These are phyloP conservation scores for Circinella minor DNA, from an alignment of 371 early-diverging fungal species.

Conservation along the genomic window DNA sequence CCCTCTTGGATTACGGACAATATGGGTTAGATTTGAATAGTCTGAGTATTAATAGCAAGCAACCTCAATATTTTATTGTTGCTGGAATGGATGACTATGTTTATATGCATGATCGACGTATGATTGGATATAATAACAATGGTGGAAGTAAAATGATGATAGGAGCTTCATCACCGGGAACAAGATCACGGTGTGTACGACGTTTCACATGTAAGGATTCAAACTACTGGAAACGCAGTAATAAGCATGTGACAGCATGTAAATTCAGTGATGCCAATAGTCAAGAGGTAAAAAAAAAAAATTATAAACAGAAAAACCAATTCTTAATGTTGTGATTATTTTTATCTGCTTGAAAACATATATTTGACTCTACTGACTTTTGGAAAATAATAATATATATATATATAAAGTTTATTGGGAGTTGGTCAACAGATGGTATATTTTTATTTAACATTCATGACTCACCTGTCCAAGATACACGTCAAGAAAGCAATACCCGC, in stretches of 20 bases:
- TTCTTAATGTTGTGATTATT: no score
- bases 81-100: slow-evolving; percentile 63
- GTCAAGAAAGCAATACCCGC: slow-evolving; percentile 1
- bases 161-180: slow-evolving; percentile 9
- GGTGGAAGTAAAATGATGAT: slow-evolving; percentile 17
- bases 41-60: slow-evolving; percentile 50
- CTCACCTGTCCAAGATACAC: slow-evolving; percentile 19
- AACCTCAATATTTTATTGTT: slow-evolving; percentile 63
- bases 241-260: slow-evolving; percentile 43
- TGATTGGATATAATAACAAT: slow-evolving; percentile 27
- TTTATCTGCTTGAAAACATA: no score
- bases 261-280: slow-evolving; percentile 51
- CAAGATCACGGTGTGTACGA: slow-evolving; percentile 32
- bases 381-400: no score
- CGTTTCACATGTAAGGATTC: slow-evolving; percentile 30
- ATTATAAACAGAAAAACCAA: no score
- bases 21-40: slow-evolving; percentile 60
- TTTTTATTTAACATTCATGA: slow-evolving; percentile 66
- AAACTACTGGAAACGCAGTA: slow-evolving; percentile 17
- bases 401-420: slow-evolving; percentile 54
- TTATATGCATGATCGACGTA: slow-evolving; percentile 68
- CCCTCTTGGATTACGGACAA: slow-evolving; percentile 56
- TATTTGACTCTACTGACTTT: no score
- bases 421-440: slow-evolving; percentile 62
- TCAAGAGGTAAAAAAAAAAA: slow-evolving; percentile 35